Evolutionary conservation across 1,284 basidiomycete species (phyloP).

Genomic region (Inonotus hispidus): DNA sequence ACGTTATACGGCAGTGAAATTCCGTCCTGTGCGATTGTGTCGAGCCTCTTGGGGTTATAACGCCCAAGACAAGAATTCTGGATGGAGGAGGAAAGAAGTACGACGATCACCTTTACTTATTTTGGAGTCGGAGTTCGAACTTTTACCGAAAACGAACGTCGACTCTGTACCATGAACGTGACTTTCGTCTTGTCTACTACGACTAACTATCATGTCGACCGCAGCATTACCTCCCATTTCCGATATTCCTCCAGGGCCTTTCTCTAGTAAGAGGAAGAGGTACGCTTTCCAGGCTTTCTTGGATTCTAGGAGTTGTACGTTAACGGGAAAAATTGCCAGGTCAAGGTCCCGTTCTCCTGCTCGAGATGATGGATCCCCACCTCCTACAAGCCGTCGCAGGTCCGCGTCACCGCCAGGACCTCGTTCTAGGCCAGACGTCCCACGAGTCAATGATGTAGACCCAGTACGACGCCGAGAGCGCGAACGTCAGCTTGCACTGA

Average conservation of each 20-base stretch:
- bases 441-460: slow-evolving; percentile 70
- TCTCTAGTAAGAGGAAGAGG: slow-evolving; percentile 53
- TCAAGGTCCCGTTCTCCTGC: slow-evolving; percentile 50
- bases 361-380: slow-evolving; percentile 50
- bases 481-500: slow-evolving; percentile 70
- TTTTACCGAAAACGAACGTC: not conserved
- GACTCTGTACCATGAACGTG: not conserved
- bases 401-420: slow-evolving; percentile 51
- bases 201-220: slow-evolving; percentile 39
- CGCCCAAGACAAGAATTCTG: not conserved
- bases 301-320: slow-evolving; percentile 1
- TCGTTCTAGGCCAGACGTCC: slow-evolving; percentile 37
- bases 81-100: not conserved
- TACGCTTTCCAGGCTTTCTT: slow-evolving; percentile 23
- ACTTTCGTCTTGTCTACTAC: too few species aligned
- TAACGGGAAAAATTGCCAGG: slow-evolving; percentile 31
- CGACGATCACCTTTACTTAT: not conserved
- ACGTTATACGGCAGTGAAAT: too few species aligned
- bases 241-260: slow-evolving; percentile 29
- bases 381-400: slow-evolving; percentile 57
- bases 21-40: too few species aligned
- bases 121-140: slow-evolving; percentile 6
- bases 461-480: slow-evolving; percentile 71
- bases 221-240: slow-evolving; percentile 35
- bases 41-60: too few species aligned